Evolutionary conservation across 2,329 filamentous ascomycete genomes (phyloP), one percentile per base, ranked within the genome.

Genomic region (Verticillium isaacii): DNA sequence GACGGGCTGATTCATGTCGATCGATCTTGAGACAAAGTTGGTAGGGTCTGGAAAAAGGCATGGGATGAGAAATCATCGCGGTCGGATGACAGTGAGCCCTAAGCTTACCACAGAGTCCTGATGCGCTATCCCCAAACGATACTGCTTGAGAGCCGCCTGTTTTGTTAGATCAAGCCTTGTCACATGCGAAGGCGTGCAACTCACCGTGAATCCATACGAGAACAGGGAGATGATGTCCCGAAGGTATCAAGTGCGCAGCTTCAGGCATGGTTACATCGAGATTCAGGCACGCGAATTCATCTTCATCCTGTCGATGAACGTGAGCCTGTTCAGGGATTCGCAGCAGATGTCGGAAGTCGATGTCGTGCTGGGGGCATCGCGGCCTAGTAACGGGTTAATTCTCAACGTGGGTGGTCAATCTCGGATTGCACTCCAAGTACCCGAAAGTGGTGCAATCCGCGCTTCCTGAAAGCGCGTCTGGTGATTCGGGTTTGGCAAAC

Each of bases 171-270:
- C 1, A 3, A 7, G 61, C 19, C 23, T 32, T 19, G 11, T n/a
- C 34, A 14, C 14, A 6, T 3, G 9, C 5, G 7, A n/a, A 23
- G 25, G 32, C 57, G 39, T n/a, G 23, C 39, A 36, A 0, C 7
- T 6, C 65, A 72, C 79, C 79, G 62, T 81, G 76, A 17, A 81
- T 77, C 77, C 78, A 81, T 12, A 80, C 62, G 9, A 80, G 57
- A 12, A 81, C 77, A 1, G 78, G 79, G 0, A 79, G 59, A 2
- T 63, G 60, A 0, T 32, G 56, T 4, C 57, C 32, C 0, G 9
- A 34, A 0, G 56, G 8, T 3, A 50, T 12, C 6, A 58, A 14
- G 1, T 61, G 58, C 3, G 65, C 64, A 0, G 14, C 19, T 3
- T 34, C 32, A 25, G 71, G 77, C 19, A 68, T 64, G 5, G 68